These are phyloP conservation scores for Amoebophrya sp. DNA, from an alignment of 169 alveolate species.

Conservation along the genomic window DNA sequence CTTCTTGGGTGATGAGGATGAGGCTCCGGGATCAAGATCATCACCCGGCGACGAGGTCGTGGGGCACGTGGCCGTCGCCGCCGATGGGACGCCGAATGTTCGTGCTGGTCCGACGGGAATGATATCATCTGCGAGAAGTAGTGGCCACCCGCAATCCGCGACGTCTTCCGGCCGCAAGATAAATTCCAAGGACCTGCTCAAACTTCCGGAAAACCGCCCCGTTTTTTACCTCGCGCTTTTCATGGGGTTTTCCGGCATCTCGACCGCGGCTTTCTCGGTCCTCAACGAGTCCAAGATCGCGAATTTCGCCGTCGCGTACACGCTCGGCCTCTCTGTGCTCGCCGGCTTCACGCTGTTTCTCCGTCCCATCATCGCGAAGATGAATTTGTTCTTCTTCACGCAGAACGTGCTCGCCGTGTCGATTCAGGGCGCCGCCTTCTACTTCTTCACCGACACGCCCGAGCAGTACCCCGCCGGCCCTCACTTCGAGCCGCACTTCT, in stretches of 20 bases:
- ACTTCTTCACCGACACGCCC: conserved; percentile 19
- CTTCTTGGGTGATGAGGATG: no score
- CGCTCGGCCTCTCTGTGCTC: background rate
- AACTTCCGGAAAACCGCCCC: background rate
- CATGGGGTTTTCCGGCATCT: background rate
- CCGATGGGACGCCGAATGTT: background rate
- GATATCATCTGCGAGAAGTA: background rate
- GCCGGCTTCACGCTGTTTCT: background rate
- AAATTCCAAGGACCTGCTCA: background rate
- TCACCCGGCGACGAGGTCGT: no score
- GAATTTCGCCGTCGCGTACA: background rate
- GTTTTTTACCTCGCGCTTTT: background rate
- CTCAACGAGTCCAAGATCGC: background rate
- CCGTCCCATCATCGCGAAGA: conserved; percentile 2
- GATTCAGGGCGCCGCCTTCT: conserved; percentile 11
- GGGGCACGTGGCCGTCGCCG: no score
- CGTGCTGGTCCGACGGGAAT: background rate
- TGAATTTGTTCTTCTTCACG: background rate
- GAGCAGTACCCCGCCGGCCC: conserved; percentile 20
- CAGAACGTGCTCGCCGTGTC: background rate
- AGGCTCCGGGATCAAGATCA: no score
- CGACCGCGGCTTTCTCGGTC: background rate
- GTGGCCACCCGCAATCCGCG: background rate
- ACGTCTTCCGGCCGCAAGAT: background rate
- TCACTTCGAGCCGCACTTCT: conserved; percentile 8